Evolutionary conservation across 352 stramenopile genomes (phyloP), one percentile per base, ranked within the genome.

Genomic region (Globisporangium nodosum): DNA sequence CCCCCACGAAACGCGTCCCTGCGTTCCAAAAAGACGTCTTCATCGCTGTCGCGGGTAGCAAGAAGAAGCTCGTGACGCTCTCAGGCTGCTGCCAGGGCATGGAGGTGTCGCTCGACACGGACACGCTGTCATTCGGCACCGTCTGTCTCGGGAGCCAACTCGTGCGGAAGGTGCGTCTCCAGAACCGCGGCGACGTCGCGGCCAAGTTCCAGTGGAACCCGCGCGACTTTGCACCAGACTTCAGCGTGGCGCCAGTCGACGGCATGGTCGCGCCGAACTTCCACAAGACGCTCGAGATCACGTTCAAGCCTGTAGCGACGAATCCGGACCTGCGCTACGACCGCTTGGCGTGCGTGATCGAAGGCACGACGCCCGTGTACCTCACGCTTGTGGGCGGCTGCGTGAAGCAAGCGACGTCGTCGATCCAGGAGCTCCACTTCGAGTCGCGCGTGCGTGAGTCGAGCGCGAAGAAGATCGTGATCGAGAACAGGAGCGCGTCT

Each of bases 311-410:
- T 0, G 50, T 58, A 0, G 59, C 58, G 7, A 74, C 95, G 11
- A 83, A 95, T 51, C 69, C 86, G 20, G 93, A 98, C 59, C 83
- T 98, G 51, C 78, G 90, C n/a, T 84, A 90, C 58, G 85, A 97
- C 12, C 73, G 81, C 35, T 68, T 97, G 6, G 65, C 65, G 9
- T 90, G 89, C 52, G 55, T 70, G 4, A 70, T 97, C 6, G 85
- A 96, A 16, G 73, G 71, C 30, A 65, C 68, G 12, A 46, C 73
- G 3, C 75, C 85, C 3, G 64, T 95, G 9, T 64, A 65, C 18
- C 61, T 98, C 15, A 94, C 83, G 15, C 71, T 97, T 9, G 78
- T 87, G 1, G 92, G 91, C 0, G 69, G 76, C 7, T 98, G 93
- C 56, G 77, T 97, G n/a, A 69, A 87, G 8, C 89, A 97, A 60